A percentile compares a stretch with the other conserved stretches of the same genome.
phyloP scores from a whole-genome alignment of 345 rosid species.

The Euphorbia tirucalli region DNA sequence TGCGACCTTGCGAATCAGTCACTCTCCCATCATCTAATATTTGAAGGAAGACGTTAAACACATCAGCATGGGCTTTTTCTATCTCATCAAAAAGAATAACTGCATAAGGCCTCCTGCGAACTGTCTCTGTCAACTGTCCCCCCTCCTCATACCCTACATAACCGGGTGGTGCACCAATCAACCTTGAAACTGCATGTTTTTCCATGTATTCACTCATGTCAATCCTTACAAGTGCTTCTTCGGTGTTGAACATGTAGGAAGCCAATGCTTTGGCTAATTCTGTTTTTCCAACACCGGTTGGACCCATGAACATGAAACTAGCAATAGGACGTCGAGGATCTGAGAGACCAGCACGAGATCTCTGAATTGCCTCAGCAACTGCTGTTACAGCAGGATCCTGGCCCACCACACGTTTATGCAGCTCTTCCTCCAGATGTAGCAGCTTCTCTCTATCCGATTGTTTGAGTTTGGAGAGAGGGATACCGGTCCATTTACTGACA shows the following conservation, averaged over 20 bases:
- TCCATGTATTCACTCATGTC: constrained; percentile 99
- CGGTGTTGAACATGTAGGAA: constrained; percentile 88
- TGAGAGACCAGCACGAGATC: constrained; percentile 96
- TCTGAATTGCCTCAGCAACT: constrained; percentile 95
- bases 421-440: constrained; percentile 77
- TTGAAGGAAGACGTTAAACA: constrained; percentile 94
- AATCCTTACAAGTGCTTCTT: constrained; percentile 89
- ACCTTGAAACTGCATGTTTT: constrained; percentile 94
- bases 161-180: constrained; percentile 99
- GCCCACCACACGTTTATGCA: constrained; percentile 92
- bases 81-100: constrained; percentile 97
- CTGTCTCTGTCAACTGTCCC: constrained; percentile 89
- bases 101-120: constrained; percentile 91
- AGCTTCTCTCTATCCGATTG: constrained; percentile 93
- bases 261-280: constrained; percentile 95
- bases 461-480: constrained; percentile 92
- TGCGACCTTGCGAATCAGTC: constrained; percentile 95
- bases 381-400: constrained; percentile 93
- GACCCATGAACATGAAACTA: constrained; percentile 99
- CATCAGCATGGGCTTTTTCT: constrained; percentile 94
- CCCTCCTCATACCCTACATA: constrained; percentile 98
- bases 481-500: constrained; percentile 97
- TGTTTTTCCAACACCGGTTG: constrained; percentile 98
- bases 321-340: constrained; percentile 99
- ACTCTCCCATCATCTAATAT: constrained; percentile 97